These are phyloP conservation scores for Colletotrichum sp. DNA, from an alignment of 2,329 filamentous ascomycete genomes.

Conservation along the genomic window DNA sequence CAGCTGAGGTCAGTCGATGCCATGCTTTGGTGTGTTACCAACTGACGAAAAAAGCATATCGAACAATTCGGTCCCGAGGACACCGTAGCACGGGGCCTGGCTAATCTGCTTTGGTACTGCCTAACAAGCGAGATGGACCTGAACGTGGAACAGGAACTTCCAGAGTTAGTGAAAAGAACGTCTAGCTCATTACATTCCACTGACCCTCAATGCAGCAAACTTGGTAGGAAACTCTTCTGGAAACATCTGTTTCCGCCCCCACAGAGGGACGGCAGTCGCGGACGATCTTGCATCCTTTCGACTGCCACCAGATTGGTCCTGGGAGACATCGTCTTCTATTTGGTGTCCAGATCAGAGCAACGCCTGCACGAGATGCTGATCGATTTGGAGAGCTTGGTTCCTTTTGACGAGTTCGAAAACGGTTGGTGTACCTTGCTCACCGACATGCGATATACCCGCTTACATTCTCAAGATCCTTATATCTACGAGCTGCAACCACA, in stretches of 20 bases:
- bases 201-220: conserved; percentile 23
- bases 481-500: conserved; percentile 64
- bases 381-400: conserved; percentile 54
- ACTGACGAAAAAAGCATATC: conserved; percentile 26
- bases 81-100: conserved; percentile 35
- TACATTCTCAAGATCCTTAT: conserved; percentile 49
- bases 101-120: conserved; percentile 38
- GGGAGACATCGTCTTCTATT: conserved; percentile 61
- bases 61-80: conserved; percentile 33
- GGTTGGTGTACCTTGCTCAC: not conserved
- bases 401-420: conserved; percentile 33
- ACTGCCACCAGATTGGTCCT: conserved; percentile 61
- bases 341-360: conserved; percentile 56
- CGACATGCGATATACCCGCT: not conserved
- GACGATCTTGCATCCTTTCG: conserved; percentile 47
- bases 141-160: conserved; percentile 20
- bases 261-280: conserved; percentile 32
- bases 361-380: conserved; percentile 59
- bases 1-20: conserved; percentile 39
- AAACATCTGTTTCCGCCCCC: conserved; percentile 69
- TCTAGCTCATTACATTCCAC: not conserved
- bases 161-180: conserved; percentile 25
- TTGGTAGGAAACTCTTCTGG: conserved; percentile 57
- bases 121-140: conserved; percentile 12
- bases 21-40: not conserved